Evolutionary conservation across 768 basidiomycete genomes (phyloP).

Genomic region (Tylopilus sp.): DNA sequence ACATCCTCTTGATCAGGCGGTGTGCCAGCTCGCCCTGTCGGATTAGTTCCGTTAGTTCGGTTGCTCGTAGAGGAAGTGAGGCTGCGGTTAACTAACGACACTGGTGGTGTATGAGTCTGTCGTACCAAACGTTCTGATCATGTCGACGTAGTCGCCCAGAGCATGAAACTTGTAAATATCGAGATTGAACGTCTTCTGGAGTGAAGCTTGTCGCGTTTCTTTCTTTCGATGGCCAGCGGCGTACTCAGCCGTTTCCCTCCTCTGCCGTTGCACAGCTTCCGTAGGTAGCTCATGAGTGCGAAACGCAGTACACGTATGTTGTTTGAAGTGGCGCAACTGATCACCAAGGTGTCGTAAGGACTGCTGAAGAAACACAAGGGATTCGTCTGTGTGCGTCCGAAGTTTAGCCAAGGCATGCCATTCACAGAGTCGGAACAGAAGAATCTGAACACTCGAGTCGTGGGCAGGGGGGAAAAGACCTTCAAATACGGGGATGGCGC

Average conservation of each 20-base stretch:
- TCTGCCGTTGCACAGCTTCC: not conserved
- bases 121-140: not conserved
- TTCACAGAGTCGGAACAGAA: not conserved
- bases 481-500: not conserved
- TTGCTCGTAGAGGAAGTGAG: not conserved
- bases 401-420: constrained; percentile 2
- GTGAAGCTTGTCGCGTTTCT: not conserved
- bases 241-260: not conserved
- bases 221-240: not conserved
- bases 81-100: not conserved
- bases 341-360: not conserved
- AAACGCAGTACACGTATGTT: not conserved
- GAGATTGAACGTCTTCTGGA: not conserved
- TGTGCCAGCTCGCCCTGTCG: not conserved
- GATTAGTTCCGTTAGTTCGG: not conserved
- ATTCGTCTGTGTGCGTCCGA: not conserved
- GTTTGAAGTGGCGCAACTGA: not conserved
- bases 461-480: not conserved
- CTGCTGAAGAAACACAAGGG: not conserved
- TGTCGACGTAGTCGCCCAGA: not conserved
- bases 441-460: not conserved
- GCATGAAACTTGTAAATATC: not conserved
- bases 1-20: not conserved
- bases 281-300: not conserved
- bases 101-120: not conserved